Base-by-base conservation (phyloP, 371 early-diverging fungal species). In the Mycotypha africana region DNA sequence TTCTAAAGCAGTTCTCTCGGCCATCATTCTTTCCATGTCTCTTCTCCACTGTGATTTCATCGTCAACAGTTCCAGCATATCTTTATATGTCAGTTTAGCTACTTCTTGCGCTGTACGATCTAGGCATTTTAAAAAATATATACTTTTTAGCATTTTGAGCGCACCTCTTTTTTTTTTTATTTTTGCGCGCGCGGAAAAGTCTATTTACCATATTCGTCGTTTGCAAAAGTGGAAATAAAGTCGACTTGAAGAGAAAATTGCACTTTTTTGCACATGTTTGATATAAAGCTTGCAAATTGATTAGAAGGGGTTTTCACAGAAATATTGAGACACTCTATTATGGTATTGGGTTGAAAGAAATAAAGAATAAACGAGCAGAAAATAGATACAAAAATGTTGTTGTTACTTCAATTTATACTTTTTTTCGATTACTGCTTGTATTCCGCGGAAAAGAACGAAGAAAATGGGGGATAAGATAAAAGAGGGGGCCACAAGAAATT, bases 51-150 rank as follows among this genome's bases (percentile, higher is more conserved):
- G 57, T 37, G 73, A 67, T 45, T 64, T 68, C 53, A 72, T 55
- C 25, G 68, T 65, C 7, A 72, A 38, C 25, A 72, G 49, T 45
- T 72, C 73, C 17, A 67, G 45, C 73, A 72, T 72, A 28, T 72
- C 73, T 40, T 59, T 47, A 28, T 72, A 72, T 17, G 73, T 61
- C 10, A 72, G 44, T 58, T 68, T 72, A 15, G 73, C 66, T 22
- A 72, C 73, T 58, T 68, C 64, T 47, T 65, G 68, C 2, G 69
- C 68, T 43, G 73, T 66, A 40, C 73, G 68, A 56, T 72, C 73
- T 72, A 46, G 12, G 2, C 12, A 6, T 28, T 8, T 8, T 8
- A 28, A 28, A 28, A 28, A n/a, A 33, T 11, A 33, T 11, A 33
- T 6, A 11, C 34, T 33, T 9, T 33, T 33, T 14, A 9, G 28